Evolutionary conservation across 768 basidiomycete species (phyloP).

Genomic region (Xerocomus spinulosus): DNA sequence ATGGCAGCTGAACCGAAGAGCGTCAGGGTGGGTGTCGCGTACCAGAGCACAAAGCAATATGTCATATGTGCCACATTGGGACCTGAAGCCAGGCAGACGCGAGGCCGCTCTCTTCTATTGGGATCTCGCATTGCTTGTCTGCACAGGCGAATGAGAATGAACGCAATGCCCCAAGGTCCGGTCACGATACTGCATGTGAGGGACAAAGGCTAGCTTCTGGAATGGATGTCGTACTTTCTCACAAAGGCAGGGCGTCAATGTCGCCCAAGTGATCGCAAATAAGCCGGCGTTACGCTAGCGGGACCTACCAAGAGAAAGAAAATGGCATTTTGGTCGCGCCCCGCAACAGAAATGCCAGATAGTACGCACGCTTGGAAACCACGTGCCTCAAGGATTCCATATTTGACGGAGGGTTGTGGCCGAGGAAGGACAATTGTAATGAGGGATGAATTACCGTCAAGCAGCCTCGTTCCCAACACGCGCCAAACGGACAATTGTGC

Average conservation of each 20-base stretch:
- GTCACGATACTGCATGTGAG: slow-evolving; percentile 12
- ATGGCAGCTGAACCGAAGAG: slow-evolving; percentile 25
- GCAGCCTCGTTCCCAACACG: slow-evolving; percentile 30
- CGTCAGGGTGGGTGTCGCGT: slow-evolving; percentile 20
- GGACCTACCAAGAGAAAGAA: slow-evolving; percentile 2
- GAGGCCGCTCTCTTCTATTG: slow-evolving; percentile 31
- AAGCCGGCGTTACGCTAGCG: slow-evolving; percentile 1
- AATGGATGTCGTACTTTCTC: slow-evolving; percentile 8
- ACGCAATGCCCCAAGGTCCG: slow-evolving; percentile 18
- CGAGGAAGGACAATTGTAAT: slow-evolving; percentile 22
- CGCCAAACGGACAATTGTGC: slow-evolving; percentile 15
- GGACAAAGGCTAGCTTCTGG: slow-evolving; percentile 13
- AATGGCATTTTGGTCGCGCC: not conserved
- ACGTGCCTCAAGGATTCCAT: slow-evolving; percentile 13
- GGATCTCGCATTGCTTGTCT: slow-evolving; percentile 23
- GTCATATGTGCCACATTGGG: slow-evolving; percentile 23
- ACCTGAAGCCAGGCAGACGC: slow-evolving; percentile 28
- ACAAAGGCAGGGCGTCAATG: not conserved
- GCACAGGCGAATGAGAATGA: slow-evolving; percentile 31
- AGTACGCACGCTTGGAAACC: slow-evolving; percentile 11
- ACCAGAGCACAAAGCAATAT: slow-evolving; percentile 16
- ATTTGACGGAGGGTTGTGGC: slow-evolving; percentile 19
- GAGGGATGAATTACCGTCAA: slow-evolving; percentile 20
- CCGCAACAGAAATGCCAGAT: slow-evolving; percentile 10
- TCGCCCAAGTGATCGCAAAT: slow-evolving; percentile 4